phyloP scores from a whole-genome alignment of 441 rosid genomes.

The Viola pubescens region DNA sequence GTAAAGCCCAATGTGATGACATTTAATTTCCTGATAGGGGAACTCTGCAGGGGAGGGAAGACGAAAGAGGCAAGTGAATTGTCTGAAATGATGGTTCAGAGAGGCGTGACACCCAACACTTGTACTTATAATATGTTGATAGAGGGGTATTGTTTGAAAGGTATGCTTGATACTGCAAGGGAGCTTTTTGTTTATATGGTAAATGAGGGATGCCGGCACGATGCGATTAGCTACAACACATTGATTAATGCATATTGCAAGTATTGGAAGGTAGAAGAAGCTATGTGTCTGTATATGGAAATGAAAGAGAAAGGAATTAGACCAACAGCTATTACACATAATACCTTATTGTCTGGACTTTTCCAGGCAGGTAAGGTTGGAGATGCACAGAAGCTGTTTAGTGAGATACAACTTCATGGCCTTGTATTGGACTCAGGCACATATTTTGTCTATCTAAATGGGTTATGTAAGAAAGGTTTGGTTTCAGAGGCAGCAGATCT shows the following conservation, averaged over 20 bases:
- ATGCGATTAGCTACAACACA: conserved; percentile 21
- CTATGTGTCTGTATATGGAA: conserved; percentile 15
- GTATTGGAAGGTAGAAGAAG: conserved; percentile 19
- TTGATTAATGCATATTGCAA: conserved; percentile 26
- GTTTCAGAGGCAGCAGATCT: conserved; percentile 9
- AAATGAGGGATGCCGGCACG: conserved; percentile 16
- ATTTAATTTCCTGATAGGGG: conserved; percentile 16
- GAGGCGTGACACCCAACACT: conserved; percentile 11
- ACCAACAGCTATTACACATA: conserved; percentile 18
- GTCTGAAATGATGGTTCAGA: conserved; percentile 15
- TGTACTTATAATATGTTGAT: conserved; percentile 18
- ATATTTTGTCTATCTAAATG: not conserved
- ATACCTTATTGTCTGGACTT: conserved; percentile 7
- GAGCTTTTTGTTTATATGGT: conserved; percentile 13
- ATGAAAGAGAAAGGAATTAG: conserved; percentile 19
- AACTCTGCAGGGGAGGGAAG: conserved; percentile 19
- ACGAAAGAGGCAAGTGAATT: conserved; percentile 14
- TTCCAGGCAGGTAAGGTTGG: conserved; percentile 4
- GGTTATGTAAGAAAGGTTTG: conserved; percentile 11
- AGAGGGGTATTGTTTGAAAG: conserved; percentile 21
- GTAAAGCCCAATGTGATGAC: conserved; percentile 17
- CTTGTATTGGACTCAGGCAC: not conserved
- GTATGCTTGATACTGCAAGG: conserved; percentile 17
- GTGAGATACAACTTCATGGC: conserved; percentile 8
- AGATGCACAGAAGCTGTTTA: conserved; percentile 7